These are phyloP conservation scores for Aurinia saxatilis DNA, from an alignment of 345 rosid species.

Conservation along the genomic window DNA sequence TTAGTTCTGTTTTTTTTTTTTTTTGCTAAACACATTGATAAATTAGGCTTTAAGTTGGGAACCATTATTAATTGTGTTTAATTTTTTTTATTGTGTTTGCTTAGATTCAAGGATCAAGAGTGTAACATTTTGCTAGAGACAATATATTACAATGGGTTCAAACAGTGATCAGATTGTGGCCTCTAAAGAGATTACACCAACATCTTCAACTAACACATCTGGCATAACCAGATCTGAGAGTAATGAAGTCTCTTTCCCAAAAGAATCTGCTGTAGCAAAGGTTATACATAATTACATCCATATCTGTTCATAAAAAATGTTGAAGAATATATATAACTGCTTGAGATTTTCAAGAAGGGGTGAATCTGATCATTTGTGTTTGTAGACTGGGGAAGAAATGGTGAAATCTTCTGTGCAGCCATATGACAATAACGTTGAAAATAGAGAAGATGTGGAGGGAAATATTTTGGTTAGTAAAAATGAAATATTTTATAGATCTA, in stretches of 20 bases:
- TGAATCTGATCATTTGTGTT: slow-evolving; percentile 9
- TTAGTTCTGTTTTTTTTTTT: not conserved
- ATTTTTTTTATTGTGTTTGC: not conserved
- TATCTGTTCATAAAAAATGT: not conserved
- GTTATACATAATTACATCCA: not conserved
- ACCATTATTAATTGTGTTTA: not conserved
- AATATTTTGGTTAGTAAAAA: not conserved
- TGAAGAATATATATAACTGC: not conserved
- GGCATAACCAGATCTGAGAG: slow-evolving; percentile 5
- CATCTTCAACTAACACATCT: not conserved
- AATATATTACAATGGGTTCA: slow-evolving; percentile 2
- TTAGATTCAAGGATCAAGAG: not conserved
- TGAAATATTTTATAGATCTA: not conserved
- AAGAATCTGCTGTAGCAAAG: slow-evolving; percentile 12
- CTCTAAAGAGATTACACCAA: not conserved
- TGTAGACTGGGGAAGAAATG: slow-evolving; percentile 26
- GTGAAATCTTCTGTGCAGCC: slow-evolving; percentile 15
- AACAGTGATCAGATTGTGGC: not conserved
- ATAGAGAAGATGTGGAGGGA: not conserved
- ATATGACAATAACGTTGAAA: not conserved
- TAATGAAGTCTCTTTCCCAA: slow-evolving; percentile 18
- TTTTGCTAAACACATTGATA: not conserved
- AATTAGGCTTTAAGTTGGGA: not conserved
- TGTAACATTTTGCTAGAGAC: no score
- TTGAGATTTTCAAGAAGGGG: not conserved